Evolutionary conservation across 2,329 filamentous ascomycete species (phyloP), one percentile per base, ranked within the genome.

Genomic region (Lachnellula hyalina): DNA sequence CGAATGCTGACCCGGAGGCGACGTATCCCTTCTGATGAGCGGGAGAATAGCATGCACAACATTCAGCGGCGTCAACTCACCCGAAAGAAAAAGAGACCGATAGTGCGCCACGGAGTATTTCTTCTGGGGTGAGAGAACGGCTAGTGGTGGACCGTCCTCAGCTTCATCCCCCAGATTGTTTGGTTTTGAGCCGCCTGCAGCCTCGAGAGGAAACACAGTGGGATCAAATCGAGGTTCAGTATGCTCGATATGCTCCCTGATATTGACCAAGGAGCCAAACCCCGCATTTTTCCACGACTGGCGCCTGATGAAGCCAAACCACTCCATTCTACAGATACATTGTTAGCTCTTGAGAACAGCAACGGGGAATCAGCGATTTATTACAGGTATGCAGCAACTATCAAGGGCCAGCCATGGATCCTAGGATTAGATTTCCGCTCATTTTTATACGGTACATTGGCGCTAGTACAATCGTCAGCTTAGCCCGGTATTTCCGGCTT

Each of bases 91-190:
- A 41, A 87, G 79, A 53, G 81, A 79, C 67, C 90, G 85, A 68
- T 90, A 96, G 72, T 96, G 89, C n/a, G 81, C 79, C 25, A 84
- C 81, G 11, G 87, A 87, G 68, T 86, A 82, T 9, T 48, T 50
- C 34, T 50, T 58, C 19, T 48, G 41, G 4, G 48, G 15, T 11
- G 35, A n/a, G 9, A 32, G 28, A 28, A 40, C 14, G 5, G 35
- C 15, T 12, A 21, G 25, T 12, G 51, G 44, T 14, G 28, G 47
- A 5, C 53, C 47, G 44, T 56, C 44, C 14, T 46, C 44, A 28
- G n/a, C 23, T 32, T 28, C 44, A 2, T 6, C 17, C 21, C 41
- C 21, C 23, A 15, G 32, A 15, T 48, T 44, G 9, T 42, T 11
- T n/a, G 21, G 5, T 17, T 45, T 36, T 14, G n/a, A 32, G 40